phyloP scores from a whole-genome alignment of 1,284 basidiomycete genomes.

The Fomitiporia mediterranea region DNA sequence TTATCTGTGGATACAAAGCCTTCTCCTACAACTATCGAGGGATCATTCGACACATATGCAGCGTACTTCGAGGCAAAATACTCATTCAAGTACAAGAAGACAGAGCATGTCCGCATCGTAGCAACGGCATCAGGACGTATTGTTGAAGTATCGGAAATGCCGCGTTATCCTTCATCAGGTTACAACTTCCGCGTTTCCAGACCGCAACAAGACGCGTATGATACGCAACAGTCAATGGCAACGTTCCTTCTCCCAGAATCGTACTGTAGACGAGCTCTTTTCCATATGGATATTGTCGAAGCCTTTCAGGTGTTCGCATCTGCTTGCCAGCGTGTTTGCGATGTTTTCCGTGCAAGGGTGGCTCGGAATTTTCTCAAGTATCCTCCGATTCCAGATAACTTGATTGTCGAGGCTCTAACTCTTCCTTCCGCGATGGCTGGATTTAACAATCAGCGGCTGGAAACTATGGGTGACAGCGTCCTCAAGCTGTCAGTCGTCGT shows the following conservation, averaged over 20 bases:
- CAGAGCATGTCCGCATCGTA: neutral
- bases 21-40: conserved; percentile 26
- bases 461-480: conserved; percentile 80
- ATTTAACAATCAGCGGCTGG: conserved; percentile 78
- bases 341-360: conserved; percentile 54
- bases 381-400: conserved; percentile 50
- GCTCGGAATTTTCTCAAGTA: conserved; percentile 50
- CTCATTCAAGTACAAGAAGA: neutral
- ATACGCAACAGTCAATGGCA: neutral
- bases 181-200: neutral
- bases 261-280: conserved; percentile 46
- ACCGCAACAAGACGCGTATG: neutral
- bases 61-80: conserved; percentile 45
- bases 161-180: conserved; percentile 1
- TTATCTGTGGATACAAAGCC: conserved; percentile 42
- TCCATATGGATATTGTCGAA: conserved; percentile 43
- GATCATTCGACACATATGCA: conserved; percentile 45
- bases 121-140: conserved; percentile 8
- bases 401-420: conserved; percentile 69
- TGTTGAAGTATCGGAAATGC: conserved; percentile 7
- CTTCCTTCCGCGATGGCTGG: conserved; percentile 56
- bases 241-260: conserved; percentile 45
- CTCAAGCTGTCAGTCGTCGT: conserved; percentile 73
- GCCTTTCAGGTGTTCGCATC: conserved; percentile 57
- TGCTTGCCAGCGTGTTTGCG: conserved; percentile 61